A percentile compares a stretch with the other conserved stretches of the same genome.
phyloP scores from a whole-genome alignment of 441 rosid genomes.

The Hura crepitans region DNA sequence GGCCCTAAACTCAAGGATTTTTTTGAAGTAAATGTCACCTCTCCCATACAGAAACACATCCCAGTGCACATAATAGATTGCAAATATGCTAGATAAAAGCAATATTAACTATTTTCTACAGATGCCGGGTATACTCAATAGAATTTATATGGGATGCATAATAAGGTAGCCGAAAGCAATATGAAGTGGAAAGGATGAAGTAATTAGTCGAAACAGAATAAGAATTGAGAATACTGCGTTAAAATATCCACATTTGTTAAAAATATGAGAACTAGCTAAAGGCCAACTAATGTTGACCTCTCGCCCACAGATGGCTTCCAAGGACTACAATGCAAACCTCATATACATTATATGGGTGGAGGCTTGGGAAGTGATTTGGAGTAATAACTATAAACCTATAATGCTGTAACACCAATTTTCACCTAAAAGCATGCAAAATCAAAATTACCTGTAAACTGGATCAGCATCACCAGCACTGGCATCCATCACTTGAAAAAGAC shows the following conservation, averaged over 20 bases:
- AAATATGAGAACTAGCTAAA: too few relatives aligned
- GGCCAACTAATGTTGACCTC: too few relatives aligned
- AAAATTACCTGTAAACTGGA: conserved; percentile 62
- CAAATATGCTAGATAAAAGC: background rate
- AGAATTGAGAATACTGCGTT: background rate
- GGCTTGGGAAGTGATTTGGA: background rate
- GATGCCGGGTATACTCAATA: background rate
- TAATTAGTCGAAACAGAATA: too few relatives aligned
- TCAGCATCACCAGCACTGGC: conserved; percentile 89
- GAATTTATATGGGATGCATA: background rate
- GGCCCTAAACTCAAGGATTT: too few relatives aligned
- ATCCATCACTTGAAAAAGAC: conserved; percentile 46
- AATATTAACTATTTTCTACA: background rate
- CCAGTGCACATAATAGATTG: background rate
- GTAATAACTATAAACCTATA: background rate
- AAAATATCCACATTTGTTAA: background rate
- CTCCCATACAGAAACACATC: background rate
- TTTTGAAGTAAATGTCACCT: background rate
- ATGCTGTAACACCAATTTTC: conserved; percentile 1
- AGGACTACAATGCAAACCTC: background rate
- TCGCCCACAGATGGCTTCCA: background rate
- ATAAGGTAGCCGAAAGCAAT: conserved; percentile 26
- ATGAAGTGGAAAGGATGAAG: too few relatives aligned
- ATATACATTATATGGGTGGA: too few relatives aligned
- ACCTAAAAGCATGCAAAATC: background rate